Conservation (phyloP, 768 basidiomycete genomes). For the Macrolepiota fuliginosa region DNA sequence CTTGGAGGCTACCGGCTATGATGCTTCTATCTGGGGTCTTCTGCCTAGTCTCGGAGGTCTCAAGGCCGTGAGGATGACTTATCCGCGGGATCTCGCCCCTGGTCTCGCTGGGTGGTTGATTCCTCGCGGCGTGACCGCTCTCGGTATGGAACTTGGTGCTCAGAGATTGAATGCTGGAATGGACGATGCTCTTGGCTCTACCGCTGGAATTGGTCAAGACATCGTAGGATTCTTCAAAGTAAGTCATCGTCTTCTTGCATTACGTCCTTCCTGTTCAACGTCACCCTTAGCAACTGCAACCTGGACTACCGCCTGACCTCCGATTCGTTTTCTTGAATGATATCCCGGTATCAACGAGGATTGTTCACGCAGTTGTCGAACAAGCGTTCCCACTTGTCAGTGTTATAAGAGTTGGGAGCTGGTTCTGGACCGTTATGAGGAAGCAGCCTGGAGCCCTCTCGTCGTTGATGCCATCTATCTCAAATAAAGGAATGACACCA, state of each 20-base stretch:
- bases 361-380: conserved; percentile 40
- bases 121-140: conserved; percentile 47
- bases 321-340: conserved; percentile 58
- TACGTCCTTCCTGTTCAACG: not conserved
- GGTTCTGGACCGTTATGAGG: conserved; percentile 50
- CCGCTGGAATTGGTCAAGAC: not conserved
- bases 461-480: not conserved
- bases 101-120: conserved; percentile 69
- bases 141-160: conserved; percentile 40
- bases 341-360: conserved; percentile 36
- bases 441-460: conserved; percentile 15
- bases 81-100: conserved; percentile 61
- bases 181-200: conserved; percentile 39
- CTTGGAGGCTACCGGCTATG: conserved; percentile 58
- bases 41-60: conserved; percentile 55
- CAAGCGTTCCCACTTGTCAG: conserved; percentile 62
- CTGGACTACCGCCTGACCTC: conserved; percentile 51
- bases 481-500: not conserved
- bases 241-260: not conserved
- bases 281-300: conserved; percentile 51
- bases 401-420: conserved; percentile 50
- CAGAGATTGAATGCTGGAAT: conserved; percentile 34
- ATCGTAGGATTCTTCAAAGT: conserved; percentile 2
- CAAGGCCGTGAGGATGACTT: conserved; percentile 54
- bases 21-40: conserved; percentile 70